Base-by-base conservation (phyloP, 139 green algal species). In the Spirogloea muscicola region DNA sequence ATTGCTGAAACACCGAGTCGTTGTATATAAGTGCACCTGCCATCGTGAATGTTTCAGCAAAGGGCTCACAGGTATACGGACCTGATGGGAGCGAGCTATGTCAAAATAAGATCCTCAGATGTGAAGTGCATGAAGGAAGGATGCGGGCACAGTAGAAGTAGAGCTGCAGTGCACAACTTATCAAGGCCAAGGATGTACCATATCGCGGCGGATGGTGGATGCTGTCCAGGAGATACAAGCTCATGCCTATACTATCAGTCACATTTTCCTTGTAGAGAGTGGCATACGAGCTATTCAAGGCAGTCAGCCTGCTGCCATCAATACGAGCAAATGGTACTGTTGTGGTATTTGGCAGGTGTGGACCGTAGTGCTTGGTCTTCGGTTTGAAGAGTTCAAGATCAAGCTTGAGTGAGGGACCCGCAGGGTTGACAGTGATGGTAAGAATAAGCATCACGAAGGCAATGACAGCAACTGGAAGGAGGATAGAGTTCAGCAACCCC, bases 371-470 rank as follows among this genome's bases (percentile, higher is more conserved):
- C 7, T 62, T 62, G 37, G 52, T 31, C 38, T 62, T 31, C 6
- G 52, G 52, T 6, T 31, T 7, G 40, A 43, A 62, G 7, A 62
- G 52, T 33, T 62, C 52, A 31, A 62, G 7, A 39, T 62, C 52
- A 6, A 62, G 7, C 5, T 33, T 31, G 6, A 62, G 6, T 43
- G 52, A 62, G 5, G 52, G 52, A 39, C 52, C 67, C 31, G 49
- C 67, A 10, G 67, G 67, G 49, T 76, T 38, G 38, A 76, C 70
- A 39, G 69, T 29, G 39, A 76, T 48, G 10, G 33, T 76, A 3
- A 76, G 58, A 70, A 76, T 76, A 42, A 76, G 67, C 51, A 76
- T 39, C 48, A 76, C 67, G 16, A 76, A 70, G 18, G 67, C 67
- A 41, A 76, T 74, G 25, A 76, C 49, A 3, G 33, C 49, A 18